Percentiles rank a stretch among this genome's conserved stretches.
phyloP scores from a whole-genome alignment of 768 basidiomycete species.

The Rhodotorula diobovata region DNA sequence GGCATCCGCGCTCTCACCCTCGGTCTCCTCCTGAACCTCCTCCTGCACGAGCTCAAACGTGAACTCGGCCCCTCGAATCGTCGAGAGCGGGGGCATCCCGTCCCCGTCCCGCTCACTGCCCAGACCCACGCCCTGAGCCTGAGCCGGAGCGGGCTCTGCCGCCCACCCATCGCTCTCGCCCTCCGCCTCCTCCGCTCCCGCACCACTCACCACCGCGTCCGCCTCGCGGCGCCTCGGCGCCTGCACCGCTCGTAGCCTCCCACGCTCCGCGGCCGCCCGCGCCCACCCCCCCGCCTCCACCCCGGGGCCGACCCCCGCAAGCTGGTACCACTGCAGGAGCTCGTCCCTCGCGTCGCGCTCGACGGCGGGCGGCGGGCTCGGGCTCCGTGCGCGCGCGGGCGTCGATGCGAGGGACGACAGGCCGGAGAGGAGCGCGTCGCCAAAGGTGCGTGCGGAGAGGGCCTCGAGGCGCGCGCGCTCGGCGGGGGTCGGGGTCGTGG shows the following conservation, averaged over 20 bases:
- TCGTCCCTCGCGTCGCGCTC: background rate
- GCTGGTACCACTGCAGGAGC: slow-evolving; percentile 1
- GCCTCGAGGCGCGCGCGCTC: background rate
- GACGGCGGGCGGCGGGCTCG: background rate
- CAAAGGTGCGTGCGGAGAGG: background rate
- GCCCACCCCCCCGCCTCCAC: background rate
- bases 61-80: slow-evolving; percentile 2
- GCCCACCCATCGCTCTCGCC: background rate
- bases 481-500: background rate
- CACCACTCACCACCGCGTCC: background rate
- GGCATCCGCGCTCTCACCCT: background rate
- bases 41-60: background rate
- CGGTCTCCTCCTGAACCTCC: background rate
- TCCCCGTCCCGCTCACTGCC: background rate
- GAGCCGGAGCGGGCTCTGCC: too few relatives aligned
- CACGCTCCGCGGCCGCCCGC: background rate
- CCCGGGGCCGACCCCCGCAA: background rate
- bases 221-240: background rate
- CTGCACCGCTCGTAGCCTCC: background rate
- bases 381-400: background rate
- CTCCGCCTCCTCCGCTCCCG: background rate
- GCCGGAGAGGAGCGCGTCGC: background rate
- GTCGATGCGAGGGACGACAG: background rate
- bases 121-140: background rate
- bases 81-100: background rate